Evolutionary conservation across 2,329 filamentous ascomycete species (phyloP), one percentile per base, ranked within the genome.

Genomic region (Verticillium zaregamsianum): DNA sequence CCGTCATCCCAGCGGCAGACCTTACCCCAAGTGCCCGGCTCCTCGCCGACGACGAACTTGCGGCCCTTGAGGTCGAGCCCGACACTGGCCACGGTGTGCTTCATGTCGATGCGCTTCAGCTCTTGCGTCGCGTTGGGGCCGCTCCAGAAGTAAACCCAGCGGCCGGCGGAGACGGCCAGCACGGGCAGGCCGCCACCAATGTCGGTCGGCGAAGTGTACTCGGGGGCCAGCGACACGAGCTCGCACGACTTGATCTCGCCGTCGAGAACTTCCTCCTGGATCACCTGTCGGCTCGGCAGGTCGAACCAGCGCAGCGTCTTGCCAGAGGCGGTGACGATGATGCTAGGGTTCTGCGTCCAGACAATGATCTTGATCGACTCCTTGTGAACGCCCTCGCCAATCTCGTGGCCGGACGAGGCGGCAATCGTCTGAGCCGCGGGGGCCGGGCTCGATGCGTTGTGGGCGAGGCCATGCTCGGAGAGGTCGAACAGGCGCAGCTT

Each of bases 261-360:
- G 63, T 96, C 92, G 55, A 98, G 86, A 11, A 84, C 81, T 71
- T 92, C 88, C 62, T 94, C 88, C 55, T 90, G 87, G 63, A 96
- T 86, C 28, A 91, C 88, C 37, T 87, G 82, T 59, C 90, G 88
- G 59, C 87, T 87, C 28, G 92, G 88, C 57, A 98, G 80, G 74
- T 99, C 93, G 80, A 95, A 96, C 95, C 95, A 99, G 62, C 95
- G 88, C 31, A 99, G 85, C 56, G 90, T 92, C 73, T 95, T 96
- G 73, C 97, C 94, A 0, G 92, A 91, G 2, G 94, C 93, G 0
- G 95, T 99, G 58, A 96, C 90, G 62, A 99, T 81, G 65, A 94
- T 87, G 70, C 95, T 96, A 58, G 91, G 90, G 70, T 96, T 91
- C 63, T 87, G 86, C 59, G 92, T 92, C 95, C 95, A 99, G 64